A percentile compares a stretch with the other conserved stretches of the same genome.
Evolutionary conservation across 2,329 filamentous ascomycete species (phyloP).

Genomic region (Diaporthe helianthi): DNA sequence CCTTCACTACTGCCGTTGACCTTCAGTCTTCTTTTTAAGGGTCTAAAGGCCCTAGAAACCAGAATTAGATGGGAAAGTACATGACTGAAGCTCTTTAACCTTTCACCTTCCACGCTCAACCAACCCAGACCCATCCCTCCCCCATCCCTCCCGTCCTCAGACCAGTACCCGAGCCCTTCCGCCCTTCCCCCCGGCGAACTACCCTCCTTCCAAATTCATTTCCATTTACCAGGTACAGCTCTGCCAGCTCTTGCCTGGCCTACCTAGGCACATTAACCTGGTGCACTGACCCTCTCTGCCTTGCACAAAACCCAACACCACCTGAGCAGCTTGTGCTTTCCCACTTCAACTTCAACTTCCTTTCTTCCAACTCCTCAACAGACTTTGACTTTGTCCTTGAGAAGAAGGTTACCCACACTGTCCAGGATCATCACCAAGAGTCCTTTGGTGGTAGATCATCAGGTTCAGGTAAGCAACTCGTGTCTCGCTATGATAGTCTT

Average conservation of each 20-base stretch:
- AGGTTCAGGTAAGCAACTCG: constrained; percentile 13
- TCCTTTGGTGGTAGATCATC: not conserved
- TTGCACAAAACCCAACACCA: not conserved
- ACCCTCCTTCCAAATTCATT: not conserved
- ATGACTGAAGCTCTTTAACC: no score
- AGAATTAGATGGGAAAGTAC: not conserved
- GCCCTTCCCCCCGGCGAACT: not conserved
- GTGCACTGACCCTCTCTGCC: not conserved
- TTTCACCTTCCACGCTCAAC: no score
- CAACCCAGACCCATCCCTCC: no score
- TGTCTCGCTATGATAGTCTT: not conserved
- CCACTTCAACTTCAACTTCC: not conserved
- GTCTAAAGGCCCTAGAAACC: not conserved
- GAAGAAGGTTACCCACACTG: not conserved
- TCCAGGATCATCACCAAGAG: not conserved
- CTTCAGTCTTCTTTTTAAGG: not conserved
- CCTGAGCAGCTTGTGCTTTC: not conserved
- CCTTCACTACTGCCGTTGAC: not conserved
- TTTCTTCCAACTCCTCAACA: not conserved
- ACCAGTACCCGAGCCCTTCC: no score
- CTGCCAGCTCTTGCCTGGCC: not conserved
- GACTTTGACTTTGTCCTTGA: not conserved
- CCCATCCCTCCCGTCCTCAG: no score
- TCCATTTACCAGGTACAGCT: not conserved
- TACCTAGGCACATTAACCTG: not conserved